These are phyloP conservation scores for Chaetomiaceae sp. DNA, from an alignment of 2,329 filamentous ascomycete genomes.

Conservation along the genomic window DNA sequence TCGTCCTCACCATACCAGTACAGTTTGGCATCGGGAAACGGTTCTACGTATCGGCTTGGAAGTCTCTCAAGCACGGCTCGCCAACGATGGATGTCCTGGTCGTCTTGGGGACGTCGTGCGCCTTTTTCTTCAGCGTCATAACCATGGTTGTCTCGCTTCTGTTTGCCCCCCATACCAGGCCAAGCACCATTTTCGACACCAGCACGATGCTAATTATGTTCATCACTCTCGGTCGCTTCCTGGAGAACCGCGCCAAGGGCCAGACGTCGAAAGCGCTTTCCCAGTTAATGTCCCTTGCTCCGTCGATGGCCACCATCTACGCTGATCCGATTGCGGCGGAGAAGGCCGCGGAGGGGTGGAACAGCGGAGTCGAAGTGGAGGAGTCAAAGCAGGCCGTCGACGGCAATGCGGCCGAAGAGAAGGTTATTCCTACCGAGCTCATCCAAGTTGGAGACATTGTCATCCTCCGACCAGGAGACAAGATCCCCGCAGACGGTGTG, in stretches of 20 bases:
- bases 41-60: slow-evolving; percentile 91
- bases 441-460: slow-evolving; percentile 92
- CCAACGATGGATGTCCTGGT: slow-evolving; percentile 98
- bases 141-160: slow-evolving; percentile 79
- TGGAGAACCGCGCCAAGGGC: slow-evolving; percentile 93
- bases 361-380: slow-evolving; percentile 34
- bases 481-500: slow-evolving; percentile 87
- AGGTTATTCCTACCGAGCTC: slow-evolving; percentile 84
- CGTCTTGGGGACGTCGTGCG: slow-evolving; percentile 85
- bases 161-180: slow-evolving; percentile 68
- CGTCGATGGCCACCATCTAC: slow-evolving; percentile 96
- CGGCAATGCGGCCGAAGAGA: slow-evolving; percentile 68
- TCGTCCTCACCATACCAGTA: slow-evolving; percentile 80
- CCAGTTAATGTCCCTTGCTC: slow-evolving; percentile 88
- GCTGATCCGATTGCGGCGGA: slow-evolving; percentile 88
- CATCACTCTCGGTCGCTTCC: slow-evolving; percentile 79
- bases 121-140: slow-evolving; percentile 90
- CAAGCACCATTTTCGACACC: slow-evolving; percentile 90
- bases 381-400: slow-evolving; percentile 43
- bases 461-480: slow-evolving; percentile 87
- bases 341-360: slow-evolving; percentile 80
- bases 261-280: slow-evolving; percentile 94
- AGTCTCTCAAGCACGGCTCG: slow-evolving; percentile 80
- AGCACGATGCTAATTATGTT: slow-evolving; percentile 98
- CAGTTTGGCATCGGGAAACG: slow-evolving; percentile 95